Base-by-base conservation (phyloP, 495 filamentous ascomycete genomes). In the Penicillium psychrofluorescens region DNA sequence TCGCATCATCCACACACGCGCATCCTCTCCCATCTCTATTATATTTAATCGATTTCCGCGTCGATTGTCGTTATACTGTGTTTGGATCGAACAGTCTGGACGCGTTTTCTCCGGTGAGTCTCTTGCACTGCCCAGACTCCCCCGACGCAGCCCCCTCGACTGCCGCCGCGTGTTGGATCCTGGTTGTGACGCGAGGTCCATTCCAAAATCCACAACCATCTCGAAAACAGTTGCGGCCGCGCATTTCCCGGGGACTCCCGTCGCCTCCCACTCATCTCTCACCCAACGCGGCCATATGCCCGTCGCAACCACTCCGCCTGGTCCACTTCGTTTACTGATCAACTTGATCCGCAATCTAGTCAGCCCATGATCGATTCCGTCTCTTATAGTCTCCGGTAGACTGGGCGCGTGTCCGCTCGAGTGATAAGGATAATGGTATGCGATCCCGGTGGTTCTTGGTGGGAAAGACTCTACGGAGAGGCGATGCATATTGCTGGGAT, bases 381-480 rank as follows among this genome's bases (percentile, higher is more conserved):
- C 36, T 28, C 42, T 47, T 38, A 36, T 49, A 50, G 49, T 52
- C 42, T 58, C 58, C 54, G 54, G 54, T 60, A 56, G 52, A 56
- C 51, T 51, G 53, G 22, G 48, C 55, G 58, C 62, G 59, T 58
- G 45, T 46, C 37, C 29, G 32, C 12, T 39, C 41, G 39, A 40
- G 36, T 35, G 36, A 16, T 57, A 59, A 56, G 36, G 54, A 71
- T 45, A 46, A 72, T 72, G 69, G 69, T 71, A 63, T 46, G 57
- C 46, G 32, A 47, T 22, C 35, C 40, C 29, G 29, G 32, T 9
- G 34, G 33, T 29, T 36, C 10, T 40, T 33, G 37, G 7, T 29
- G 29, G 14, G 44, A n/a, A 29, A 31, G 29, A 32, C 22, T 16
- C 30, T 40, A 33, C 35, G 47, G 32, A 34, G 32, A 34, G 32